Conservation (phyloP, 495 filamentous ascomycete species). For the Tuber calosporum region DNA sequence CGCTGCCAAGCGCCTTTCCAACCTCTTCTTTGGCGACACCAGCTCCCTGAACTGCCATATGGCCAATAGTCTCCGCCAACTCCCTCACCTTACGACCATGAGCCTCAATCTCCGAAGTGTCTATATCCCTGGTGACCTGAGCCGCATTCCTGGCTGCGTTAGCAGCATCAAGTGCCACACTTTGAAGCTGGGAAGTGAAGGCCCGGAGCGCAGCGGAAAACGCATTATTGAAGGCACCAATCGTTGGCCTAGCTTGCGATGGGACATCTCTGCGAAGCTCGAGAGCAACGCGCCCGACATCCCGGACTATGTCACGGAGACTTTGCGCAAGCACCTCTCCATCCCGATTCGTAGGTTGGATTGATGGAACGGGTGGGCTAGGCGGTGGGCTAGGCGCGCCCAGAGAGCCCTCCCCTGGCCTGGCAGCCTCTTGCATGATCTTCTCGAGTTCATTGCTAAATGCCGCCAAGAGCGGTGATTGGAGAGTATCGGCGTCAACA, state of each 20-base stretch:
- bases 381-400: conserved; percentile 13
- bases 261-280: conserved; percentile 34
- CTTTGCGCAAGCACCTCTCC: conserved; percentile 29
- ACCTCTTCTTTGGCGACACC: conserved; percentile 30
- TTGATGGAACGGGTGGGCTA: conserved; percentile 13
- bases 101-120: conserved; percentile 45
- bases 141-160: conserved; percentile 44
- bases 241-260: conserved; percentile 37
- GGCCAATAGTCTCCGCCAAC: conserved; percentile 48
- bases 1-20: conserved; percentile 21
- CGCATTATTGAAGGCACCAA: conserved; percentile 45
- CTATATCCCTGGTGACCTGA: conserved; percentile 43
- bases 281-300: conserved; percentile 24
- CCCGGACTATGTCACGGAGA: conserved; percentile 28
- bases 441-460: conserved; percentile 52
- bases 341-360: conserved; percentile 27
- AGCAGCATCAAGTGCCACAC: conserved; percentile 46
- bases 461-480: conserved; percentile 47
- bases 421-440: conserved; percentile 38
- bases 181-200: conserved; percentile 47
- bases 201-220: conserved; percentile 45
- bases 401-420: conserved; percentile 17
- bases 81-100: conserved; percentile 45
- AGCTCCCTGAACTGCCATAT: conserved; percentile 42
- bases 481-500: conserved; percentile 4